Evolutionary conservation across 2,329 filamentous ascomycete species (phyloP).

Genomic region (Venturia effusa): DNA sequence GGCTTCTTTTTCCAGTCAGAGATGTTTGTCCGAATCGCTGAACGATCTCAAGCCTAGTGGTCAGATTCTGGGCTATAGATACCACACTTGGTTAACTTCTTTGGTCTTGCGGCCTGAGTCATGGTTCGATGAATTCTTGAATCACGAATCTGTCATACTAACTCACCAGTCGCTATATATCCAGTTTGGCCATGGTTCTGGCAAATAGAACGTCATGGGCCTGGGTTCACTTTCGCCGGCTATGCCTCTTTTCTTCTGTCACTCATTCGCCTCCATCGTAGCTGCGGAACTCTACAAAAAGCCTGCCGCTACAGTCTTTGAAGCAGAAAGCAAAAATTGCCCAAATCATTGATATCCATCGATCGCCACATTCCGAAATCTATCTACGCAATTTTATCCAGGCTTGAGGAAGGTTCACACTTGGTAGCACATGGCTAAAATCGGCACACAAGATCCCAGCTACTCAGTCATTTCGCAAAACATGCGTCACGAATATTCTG

Average conservation of each 20-base stretch:
- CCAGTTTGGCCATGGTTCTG: not conserved
- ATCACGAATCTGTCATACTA: not conserved
- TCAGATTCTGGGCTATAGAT: not conserved
- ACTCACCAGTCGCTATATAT: not conserved
- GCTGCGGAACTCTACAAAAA: not conserved
- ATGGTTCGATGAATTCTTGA: not conserved
- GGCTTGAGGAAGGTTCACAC: not conserved
- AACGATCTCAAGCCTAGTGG: not conserved
- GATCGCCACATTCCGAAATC: not conserved
- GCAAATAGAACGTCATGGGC: not conserved
- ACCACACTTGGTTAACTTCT: too few relatives aligned
- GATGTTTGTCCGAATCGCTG: constrained; percentile 9
- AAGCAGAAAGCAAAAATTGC: not conserved
- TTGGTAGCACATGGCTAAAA: not conserved
- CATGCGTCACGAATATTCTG: not conserved
- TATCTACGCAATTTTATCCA: not conserved
- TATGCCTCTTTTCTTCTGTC: not conserved
- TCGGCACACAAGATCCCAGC: not conserved
- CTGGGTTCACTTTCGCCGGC: not conserved
- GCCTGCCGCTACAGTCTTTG: not conserved
- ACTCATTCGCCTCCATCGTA: not conserved
- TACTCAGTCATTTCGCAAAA: not conserved
- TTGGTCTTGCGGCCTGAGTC: not conserved
- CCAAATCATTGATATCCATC: not conserved
- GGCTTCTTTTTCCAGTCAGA: constrained; percentile 11